Evolutionary conservation across 2,329 filamentous ascomycete genomes (phyloP).

Genomic region (Proliferodiscus dingleyae): DNA sequence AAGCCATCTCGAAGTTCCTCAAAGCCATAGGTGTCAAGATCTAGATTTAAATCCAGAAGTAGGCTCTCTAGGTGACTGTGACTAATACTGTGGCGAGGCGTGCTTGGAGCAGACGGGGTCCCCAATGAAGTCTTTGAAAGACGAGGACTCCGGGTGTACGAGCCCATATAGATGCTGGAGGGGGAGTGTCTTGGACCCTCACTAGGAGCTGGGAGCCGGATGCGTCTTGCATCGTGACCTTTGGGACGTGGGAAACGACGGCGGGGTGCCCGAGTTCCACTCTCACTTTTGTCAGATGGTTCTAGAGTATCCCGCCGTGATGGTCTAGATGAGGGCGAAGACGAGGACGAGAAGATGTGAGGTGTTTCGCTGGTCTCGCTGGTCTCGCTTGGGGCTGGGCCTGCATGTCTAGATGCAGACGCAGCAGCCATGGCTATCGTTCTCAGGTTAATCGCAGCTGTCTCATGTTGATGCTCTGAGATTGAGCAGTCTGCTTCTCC

Average conservation of each 20-base stretch:
- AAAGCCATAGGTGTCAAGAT: slow-evolving; percentile 39
- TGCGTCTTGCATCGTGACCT: slow-evolving; percentile 19
- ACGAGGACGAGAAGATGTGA: slow-evolving; percentile 1
- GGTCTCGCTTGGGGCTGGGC: not conserved
- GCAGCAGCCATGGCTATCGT: too few species aligned
- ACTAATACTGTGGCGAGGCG: slow-evolving; percentile 27
- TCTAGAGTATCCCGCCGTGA: slow-evolving; percentile 1
- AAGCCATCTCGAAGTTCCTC: slow-evolving; percentile 40
- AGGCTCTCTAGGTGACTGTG: slow-evolving; percentile 29
- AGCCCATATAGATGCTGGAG: slow-evolving; percentile 32
- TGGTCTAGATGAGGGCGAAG: not conserved
- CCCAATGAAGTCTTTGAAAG: slow-evolving; percentile 22
- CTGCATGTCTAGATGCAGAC: too few species aligned
- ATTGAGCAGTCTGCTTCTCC: too few species aligned
- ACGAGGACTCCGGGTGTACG: slow-evolving; percentile 26
- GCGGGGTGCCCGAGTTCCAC: slow-evolving; percentile 12
- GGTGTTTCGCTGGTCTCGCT: not conserved
- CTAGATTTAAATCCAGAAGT: slow-evolving; percentile 31
- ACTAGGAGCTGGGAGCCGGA: slow-evolving; percentile 23
- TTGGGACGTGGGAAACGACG: slow-evolving; percentile 13
- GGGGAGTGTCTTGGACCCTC: slow-evolving; percentile 18
- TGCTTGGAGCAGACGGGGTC: slow-evolving; percentile 24
- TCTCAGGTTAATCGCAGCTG: too few species aligned
- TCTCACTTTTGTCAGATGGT: not conserved
- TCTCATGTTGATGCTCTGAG: too few species aligned